phyloP scores from a whole-genome alignment of 345 rosid species.

The Aquilaria malaccensis region DNA sequence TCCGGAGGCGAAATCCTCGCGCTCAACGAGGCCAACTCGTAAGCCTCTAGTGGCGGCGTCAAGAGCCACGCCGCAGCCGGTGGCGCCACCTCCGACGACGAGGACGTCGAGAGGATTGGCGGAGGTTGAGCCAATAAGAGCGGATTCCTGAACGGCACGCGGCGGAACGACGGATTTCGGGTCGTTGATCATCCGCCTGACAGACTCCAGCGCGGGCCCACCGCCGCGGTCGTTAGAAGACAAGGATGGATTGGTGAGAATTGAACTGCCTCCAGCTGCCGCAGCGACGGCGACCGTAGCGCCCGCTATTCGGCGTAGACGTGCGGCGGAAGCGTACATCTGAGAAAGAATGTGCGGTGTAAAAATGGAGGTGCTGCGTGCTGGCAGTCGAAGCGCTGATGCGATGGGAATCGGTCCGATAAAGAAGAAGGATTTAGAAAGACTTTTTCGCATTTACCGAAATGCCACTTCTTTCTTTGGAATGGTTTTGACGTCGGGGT shows the following conservation, averaged over 20 bases:
- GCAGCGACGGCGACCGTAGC: slow-evolving; percentile 29
- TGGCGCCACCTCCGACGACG: slow-evolving; percentile 95
- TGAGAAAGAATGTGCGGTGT: not conserved
- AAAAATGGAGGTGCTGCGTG: slow-evolving; percentile 9
- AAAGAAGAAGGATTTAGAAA: not conserved
- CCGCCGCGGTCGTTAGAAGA: slow-evolving; percentile 49
- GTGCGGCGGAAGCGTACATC: slow-evolving; percentile 46
- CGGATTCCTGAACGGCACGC: slow-evolving; percentile 61
- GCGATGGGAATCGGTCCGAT: slow-evolving; percentile 21
- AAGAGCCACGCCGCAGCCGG: slow-evolving; percentile 95
- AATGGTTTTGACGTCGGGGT: no score
- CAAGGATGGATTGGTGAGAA: slow-evolving; percentile 28
- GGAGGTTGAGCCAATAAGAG: slow-evolving; percentile 41
- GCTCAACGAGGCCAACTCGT: slow-evolving; percentile 86
- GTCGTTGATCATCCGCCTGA: slow-evolving; percentile 45
- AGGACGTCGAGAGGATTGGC: slow-evolving; percentile 76
- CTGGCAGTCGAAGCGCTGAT: not conserved
- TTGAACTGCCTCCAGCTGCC: slow-evolving; percentile 36
- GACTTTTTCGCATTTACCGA: not conserved
- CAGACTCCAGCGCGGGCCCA: slow-evolving; percentile 31
- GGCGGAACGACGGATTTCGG: slow-evolving; percentile 53
- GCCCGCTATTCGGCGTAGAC: slow-evolving; percentile 57
- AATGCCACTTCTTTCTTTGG: slow-evolving; percentile 1
- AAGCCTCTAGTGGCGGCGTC: slow-evolving; percentile 89
- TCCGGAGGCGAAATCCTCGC: slow-evolving; percentile 95